Conservation (phyloP, 495 filamentous ascomycete genomes). For the Geopyxis carbonaria region DNA sequence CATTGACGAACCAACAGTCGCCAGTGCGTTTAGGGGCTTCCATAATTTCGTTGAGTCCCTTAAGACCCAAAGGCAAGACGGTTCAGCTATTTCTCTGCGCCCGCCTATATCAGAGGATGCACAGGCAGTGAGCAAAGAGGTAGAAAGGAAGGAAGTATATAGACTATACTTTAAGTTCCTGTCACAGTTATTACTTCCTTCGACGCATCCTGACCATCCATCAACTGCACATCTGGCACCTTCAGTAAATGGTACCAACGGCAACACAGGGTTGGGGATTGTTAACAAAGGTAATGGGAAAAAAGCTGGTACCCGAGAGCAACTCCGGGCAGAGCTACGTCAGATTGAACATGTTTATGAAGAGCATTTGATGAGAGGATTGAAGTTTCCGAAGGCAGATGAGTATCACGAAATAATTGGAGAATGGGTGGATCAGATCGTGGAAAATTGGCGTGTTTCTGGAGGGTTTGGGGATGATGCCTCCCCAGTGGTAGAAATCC, state of each 20-base stretch:
- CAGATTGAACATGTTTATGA: slow-evolving; percentile 18
- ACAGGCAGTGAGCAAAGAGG: background rate
- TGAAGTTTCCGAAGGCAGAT: slow-evolving; percentile 66
- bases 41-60: slow-evolving; percentile 12
- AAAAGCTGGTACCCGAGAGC: slow-evolving; percentile 9
- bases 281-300: background rate
- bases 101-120: no score
- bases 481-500: slow-evolving; percentile 33
- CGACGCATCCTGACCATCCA: slow-evolving; percentile 16
- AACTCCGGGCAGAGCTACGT: slow-evolving; percentile 14
- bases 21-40: slow-evolving; percentile 17
- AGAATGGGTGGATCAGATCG: slow-evolving; percentile 59
- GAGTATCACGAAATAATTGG: slow-evolving; percentile 59
- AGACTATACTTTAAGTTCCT: slow-evolving; percentile 23
- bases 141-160: slow-evolving; percentile 20
- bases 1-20: slow-evolving; percentile 18
- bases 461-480: slow-evolving; percentile 54
- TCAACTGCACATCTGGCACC: background rate
- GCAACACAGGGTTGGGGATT: background rate
- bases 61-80: no score
- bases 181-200: slow-evolving; percentile 20
- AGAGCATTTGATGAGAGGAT: slow-evolving; percentile 11
- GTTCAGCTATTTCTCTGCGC: no score
- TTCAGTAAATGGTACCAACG: background rate
- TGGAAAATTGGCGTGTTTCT: slow-evolving; percentile 67